A percentile compares a stretch with the other conserved stretches of the same genome.
Conservation (phyloP, 2,329 filamentous ascomycete species). For the Penicillium sp. region DNA sequence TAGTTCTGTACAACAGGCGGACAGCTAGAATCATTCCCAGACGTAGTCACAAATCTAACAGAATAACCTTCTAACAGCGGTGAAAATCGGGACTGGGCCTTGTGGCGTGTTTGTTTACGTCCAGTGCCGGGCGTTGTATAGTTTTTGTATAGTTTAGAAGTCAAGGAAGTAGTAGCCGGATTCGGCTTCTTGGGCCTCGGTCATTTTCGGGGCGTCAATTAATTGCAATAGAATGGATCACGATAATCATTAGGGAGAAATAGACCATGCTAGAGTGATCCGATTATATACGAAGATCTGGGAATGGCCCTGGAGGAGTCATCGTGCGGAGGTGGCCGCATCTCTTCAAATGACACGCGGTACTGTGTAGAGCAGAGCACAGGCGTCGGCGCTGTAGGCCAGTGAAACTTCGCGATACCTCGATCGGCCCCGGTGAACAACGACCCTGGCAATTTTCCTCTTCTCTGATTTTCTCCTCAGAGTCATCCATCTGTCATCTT, state of each 20-base stretch:
- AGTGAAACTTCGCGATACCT: slow-evolving; percentile 32
- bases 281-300: not conserved
- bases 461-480: not conserved
- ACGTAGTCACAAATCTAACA: too few relatives aligned
- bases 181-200: not conserved
- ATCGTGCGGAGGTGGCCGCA: slow-evolving; percentile 12
- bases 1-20: not conserved
- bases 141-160: not conserved
- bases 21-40: not conserved
- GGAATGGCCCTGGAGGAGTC: slow-evolving; percentile 11
- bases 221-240: not conserved
- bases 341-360: slow-evolving; percentile 21
- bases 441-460: not conserved
- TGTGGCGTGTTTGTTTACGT: not conserved
- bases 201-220: not conserved
- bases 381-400: slow-evolving; percentile 33
- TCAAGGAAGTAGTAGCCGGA: not conserved
- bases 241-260: not conserved
- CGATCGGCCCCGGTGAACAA: slow-evolving; percentile 27
- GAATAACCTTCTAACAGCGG: not conserved
- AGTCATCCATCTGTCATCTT: slow-evolving; percentile 3
- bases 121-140: not conserved
- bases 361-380: slow-evolving; percentile 30
- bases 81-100: not conserved
- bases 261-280: not conserved